Conservation (phyloP, 306 rosid genomes). For the Calophaca sinica region DNA sequence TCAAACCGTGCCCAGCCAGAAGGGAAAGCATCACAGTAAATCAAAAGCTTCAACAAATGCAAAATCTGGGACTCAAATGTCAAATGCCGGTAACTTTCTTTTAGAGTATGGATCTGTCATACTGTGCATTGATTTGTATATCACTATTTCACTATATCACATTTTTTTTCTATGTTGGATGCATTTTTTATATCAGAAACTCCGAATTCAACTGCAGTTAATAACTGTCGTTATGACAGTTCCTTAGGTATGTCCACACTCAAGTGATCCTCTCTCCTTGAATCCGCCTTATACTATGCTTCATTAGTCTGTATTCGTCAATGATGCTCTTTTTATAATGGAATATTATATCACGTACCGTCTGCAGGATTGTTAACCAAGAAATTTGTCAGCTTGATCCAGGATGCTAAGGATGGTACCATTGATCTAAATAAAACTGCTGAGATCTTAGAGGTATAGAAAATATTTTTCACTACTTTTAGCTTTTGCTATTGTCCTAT, state of each 20-base stretch:
- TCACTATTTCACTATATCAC: constrained; percentile 9
- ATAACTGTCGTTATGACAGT: constrained; percentile 74
- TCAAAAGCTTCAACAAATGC: constrained; percentile 56
- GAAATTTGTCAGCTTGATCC: constrained; percentile 74
- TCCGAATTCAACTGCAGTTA: constrained; percentile 47
- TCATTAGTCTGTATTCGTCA: neutral
- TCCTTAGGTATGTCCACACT: constrained; percentile 72
- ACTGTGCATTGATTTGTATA: constrained; percentile 9
- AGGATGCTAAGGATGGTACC: constrained; percentile 70
- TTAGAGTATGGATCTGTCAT: constrained; percentile 26
- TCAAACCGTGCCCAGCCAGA: constrained; percentile 41
- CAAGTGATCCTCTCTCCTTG: constrained; percentile 19
- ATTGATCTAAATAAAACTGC: constrained; percentile 80
- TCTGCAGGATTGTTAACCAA: constrained; percentile 83
- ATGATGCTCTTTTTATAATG: neutral
- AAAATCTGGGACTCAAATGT: constrained; percentile 51
- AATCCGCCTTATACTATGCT: neutral
- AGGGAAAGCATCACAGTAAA: constrained; percentile 52
- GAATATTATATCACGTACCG: constrained; percentile 33
- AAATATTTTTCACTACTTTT: constrained; percentile 23
- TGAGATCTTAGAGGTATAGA: constrained; percentile 67
- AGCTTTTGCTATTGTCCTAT: constrained; percentile 9
- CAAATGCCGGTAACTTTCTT: constrained; percentile 50
- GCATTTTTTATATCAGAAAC: constrained; percentile 49
- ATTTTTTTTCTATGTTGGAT: constrained; percentile 24